A percentile compares a stretch with the other conserved stretches of the same genome.
Conservation (phyloP, 2,329 filamentous ascomycete species). For the Pseudogymnoascus sp. region DNA sequence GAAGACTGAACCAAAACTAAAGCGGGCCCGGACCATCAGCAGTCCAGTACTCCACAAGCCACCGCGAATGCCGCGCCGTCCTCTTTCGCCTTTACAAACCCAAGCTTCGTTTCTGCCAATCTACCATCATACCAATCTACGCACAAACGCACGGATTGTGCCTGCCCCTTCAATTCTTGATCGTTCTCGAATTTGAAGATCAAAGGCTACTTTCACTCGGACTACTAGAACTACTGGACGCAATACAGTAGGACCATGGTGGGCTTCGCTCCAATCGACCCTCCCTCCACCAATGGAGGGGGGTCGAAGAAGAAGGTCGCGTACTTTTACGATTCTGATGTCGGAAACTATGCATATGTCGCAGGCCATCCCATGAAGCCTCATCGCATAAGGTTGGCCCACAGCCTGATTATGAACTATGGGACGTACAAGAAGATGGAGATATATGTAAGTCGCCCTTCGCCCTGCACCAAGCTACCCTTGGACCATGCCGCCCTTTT, state of each 20-base stretch:
- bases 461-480: background rate
- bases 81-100: constrained; percentile 8
- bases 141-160: background rate
- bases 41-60: constrained; percentile 1
- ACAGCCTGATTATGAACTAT: constrained; percentile 94
- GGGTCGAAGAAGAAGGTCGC: constrained; percentile 73
- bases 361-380: constrained; percentile 98
- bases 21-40: constrained; percentile 4
- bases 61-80: constrained; percentile 1
- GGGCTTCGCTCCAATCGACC: constrained; percentile 46
- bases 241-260: constrained; percentile 18
- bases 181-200: background rate
- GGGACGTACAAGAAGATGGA: constrained; percentile 96
- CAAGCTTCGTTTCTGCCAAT: background rate
- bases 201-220: background rate
- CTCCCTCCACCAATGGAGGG: constrained; percentile 41
- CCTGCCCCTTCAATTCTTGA: background rate
- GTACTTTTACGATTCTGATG: constrained; percentile 97
- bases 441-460: constrained; percentile 64
- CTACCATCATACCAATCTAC: background rate
- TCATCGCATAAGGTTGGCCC: constrained; percentile 87
- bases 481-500: background rate
- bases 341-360: constrained; percentile 96
- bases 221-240: background rate
- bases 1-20: background rate